phyloP scores from a whole-genome alignment of 2,329 filamentous ascomycete species.

The Ophiosphaerella herpotricha region DNA sequence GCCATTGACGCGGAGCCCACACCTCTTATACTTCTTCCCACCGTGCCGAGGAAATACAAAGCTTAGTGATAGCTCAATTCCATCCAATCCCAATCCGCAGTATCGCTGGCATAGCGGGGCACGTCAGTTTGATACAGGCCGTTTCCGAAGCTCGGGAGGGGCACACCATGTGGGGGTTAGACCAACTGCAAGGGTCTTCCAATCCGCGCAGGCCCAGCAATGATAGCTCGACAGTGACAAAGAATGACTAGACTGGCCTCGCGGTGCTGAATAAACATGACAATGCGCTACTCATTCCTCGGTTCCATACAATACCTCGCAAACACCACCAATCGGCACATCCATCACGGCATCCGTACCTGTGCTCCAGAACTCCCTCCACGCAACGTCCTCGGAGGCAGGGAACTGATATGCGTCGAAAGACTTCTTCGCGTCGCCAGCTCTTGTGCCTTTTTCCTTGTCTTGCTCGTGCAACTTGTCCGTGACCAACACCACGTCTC shows the following conservation, averaged over 20 bases:
- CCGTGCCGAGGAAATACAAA: slow-evolving; percentile 20
- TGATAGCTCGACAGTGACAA: slow-evolving; percentile 4
- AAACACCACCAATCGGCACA: slow-evolving; percentile 90
- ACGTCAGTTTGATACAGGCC: slow-evolving; percentile 10
- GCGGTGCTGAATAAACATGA: slow-evolving; percentile 16
- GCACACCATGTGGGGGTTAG: slow-evolving; percentile 25
- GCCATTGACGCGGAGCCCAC: background rate
- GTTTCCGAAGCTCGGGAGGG: slow-evolving; percentile 25
- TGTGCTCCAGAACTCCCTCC: slow-evolving; percentile 84
- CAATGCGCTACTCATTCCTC: slow-evolving; percentile 15
- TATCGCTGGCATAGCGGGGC: slow-evolving; percentile 13
- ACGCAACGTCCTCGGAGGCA: slow-evolving; percentile 58
- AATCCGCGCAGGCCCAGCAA: slow-evolving; percentile 16
- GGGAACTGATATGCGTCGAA: no score
- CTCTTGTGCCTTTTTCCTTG: slow-evolving; percentile 47
- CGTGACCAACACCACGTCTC: slow-evolving; percentile 29
- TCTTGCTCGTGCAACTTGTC: slow-evolving; percentile 27
- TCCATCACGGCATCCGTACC: slow-evolving; percentile 98
- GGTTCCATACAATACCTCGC: slow-evolving; percentile 87
- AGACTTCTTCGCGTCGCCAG: slow-evolving; percentile 1
- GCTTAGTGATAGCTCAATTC: slow-evolving; percentile 12
- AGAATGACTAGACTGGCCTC: background rate
- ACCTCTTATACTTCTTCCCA: slow-evolving; percentile 22
- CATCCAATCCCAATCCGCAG: slow-evolving; percentile 13
- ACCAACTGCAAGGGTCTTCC: slow-evolving; percentile 5